These are phyloP conservation scores for Dothideomycetidae sp. DNA, from an alignment of 2,329 filamentous ascomycete genomes.

Conservation along the genomic window DNA sequence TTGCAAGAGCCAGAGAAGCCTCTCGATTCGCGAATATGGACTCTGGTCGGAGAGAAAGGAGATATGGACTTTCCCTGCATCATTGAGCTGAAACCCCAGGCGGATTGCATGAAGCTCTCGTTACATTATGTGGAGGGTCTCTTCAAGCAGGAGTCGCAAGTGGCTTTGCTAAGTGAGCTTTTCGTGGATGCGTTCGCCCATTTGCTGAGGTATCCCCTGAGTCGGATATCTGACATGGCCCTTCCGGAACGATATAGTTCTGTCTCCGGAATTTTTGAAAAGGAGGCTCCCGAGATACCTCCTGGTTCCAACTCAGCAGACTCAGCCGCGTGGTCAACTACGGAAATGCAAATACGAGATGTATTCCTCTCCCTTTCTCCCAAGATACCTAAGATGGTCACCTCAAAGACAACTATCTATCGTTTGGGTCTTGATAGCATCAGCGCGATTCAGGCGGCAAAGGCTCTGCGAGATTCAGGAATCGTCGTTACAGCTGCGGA, in stretches of 20 bases:
- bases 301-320: conserved; percentile 4
- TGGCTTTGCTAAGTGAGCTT: conserved; percentile 15
- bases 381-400: conserved; percentile 37
- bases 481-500: conserved; percentile 52
- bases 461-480: conserved; percentile 46
- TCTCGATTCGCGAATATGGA: conserved; percentile 38
- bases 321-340: conserved; percentile 31
- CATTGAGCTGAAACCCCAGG: conserved; percentile 15
- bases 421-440: conserved; percentile 87
- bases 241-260: background rate
- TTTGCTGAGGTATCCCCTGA: conserved; percentile 19
- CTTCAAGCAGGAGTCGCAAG: conserved; percentile 8
- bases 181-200: conserved; percentile 19
- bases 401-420: conserved; percentile 57
- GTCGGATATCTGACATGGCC: conserved; percentile 14
- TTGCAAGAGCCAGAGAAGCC: conserved; percentile 48
- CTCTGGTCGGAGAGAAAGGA: conserved; percentile 35
- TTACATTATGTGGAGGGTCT: conserved; percentile 43
- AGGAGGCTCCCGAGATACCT: background rate
- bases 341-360: conserved; percentile 40
- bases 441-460: conserved; percentile 64
- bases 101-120: conserved; percentile 42
- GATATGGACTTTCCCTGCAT: conserved; percentile 44
- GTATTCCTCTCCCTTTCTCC: conserved; percentile 47
- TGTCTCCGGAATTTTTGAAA: background rate